Conservation (phyloP, 352 stramenopile species). For the Saprolegnia diclina region DNA sequence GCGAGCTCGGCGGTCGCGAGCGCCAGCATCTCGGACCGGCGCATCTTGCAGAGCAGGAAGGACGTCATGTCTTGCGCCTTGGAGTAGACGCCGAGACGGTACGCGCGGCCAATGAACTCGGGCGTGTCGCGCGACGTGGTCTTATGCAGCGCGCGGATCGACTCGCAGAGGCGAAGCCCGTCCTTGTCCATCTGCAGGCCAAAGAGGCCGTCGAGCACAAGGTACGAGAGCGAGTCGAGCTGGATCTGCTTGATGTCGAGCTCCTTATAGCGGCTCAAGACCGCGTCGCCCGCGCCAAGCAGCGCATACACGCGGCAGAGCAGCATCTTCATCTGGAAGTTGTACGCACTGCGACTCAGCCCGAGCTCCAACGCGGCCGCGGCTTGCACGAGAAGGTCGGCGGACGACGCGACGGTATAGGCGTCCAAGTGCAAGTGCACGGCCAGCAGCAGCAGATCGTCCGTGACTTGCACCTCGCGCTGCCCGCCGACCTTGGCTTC, state of each 20-base stretch:
- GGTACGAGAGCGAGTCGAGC: slow-evolving; percentile 75
- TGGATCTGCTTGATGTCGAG: slow-evolving; percentile 85
- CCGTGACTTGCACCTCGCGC: slow-evolving; percentile 77
- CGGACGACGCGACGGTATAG: slow-evolving; percentile 28
- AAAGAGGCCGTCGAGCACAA: slow-evolving; percentile 77
- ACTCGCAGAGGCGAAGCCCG: slow-evolving; percentile 43
- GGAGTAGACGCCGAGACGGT: slow-evolving; percentile 77
- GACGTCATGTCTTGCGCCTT: slow-evolving; percentile 79
- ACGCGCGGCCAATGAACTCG: slow-evolving; percentile 72
- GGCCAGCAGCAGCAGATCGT: slow-evolving; percentile 73
- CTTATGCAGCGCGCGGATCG: slow-evolving; percentile 48
- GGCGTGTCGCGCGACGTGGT: slow-evolving; percentile 58
- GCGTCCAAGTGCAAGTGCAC: slow-evolving; percentile 62
- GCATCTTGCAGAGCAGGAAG: slow-evolving; percentile 71
- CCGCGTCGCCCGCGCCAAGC: slow-evolving; percentile 53
- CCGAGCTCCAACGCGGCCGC: slow-evolving; percentile 65
- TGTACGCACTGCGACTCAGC: slow-evolving; percentile 76
- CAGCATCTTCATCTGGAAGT: slow-evolving; percentile 88
- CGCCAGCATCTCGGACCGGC: slow-evolving; percentile 64
- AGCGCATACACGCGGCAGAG: slow-evolving; percentile 73
- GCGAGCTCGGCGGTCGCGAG: slow-evolving; percentile 53
- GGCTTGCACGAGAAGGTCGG: slow-evolving; percentile 39
- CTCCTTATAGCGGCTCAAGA: slow-evolving; percentile 60
- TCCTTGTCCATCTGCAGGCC: slow-evolving; percentile 54
- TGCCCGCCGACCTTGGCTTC: slow-evolving; percentile 59